Evolutionary conservation across 148 eudicot species (phyloP).

Genomic region (Fagopyrum tataricum): DNA sequence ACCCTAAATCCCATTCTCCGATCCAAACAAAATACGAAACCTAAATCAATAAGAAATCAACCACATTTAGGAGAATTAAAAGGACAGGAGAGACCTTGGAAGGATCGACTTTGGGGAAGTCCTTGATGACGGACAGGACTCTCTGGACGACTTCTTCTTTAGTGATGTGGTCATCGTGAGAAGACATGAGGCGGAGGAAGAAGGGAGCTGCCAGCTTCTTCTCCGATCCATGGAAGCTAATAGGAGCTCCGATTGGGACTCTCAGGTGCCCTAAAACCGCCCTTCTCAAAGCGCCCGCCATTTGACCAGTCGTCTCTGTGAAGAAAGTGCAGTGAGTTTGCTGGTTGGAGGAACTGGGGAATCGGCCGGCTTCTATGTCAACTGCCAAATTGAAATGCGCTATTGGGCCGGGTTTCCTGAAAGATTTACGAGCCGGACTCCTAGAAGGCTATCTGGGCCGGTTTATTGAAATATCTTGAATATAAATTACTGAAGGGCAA

Average conservation of each 20-base stretch:
- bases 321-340: background rate
- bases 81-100: conserved; percentile 46
- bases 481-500: no score
- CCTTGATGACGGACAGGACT: conserved; percentile 74
- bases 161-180: conserved; percentile 83
- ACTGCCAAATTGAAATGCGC: background rate
- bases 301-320: background rate
- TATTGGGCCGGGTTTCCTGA: background rate
- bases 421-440: background rate
- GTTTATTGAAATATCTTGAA: no score
- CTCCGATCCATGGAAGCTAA: conserved; percentile 3
- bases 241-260: background rate
- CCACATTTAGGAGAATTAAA: background rate
- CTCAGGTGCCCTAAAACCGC: background rate
- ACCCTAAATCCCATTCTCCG: background rate
- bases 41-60: background rate
- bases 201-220: background rate
- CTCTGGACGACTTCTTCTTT: conserved; percentile 60
- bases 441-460: background rate
- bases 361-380: background rate
- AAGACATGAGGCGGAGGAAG: conserved; percentile 57
- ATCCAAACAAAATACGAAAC: background rate
- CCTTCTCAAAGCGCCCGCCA: conserved; percentile 9
- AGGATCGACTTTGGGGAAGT: conserved; percentile 90
- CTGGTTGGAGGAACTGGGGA: background rate